These are phyloP conservation scores for Climacium dendroides DNA, from an alignment of 225 moss, liverwort and hornwort genomes.

Conservation along the genomic window DNA sequence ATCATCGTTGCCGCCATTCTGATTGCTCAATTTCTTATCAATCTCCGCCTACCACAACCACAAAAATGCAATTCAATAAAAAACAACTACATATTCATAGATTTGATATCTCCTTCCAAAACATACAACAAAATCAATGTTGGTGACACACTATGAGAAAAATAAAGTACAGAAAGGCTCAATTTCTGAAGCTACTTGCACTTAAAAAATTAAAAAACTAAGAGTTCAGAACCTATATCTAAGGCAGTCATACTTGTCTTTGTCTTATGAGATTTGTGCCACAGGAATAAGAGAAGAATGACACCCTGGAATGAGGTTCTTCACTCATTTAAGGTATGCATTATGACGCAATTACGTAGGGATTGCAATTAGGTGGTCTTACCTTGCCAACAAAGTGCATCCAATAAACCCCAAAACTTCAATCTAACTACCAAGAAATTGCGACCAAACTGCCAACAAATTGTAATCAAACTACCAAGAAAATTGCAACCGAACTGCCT, in stretches of 20 bases:
- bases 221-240: not conserved
- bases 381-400: not conserved
- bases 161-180: not conserved
- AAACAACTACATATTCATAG: not conserved
- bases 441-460: not conserved
- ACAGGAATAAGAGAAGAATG: not conserved
- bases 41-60: not conserved
- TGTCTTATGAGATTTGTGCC: not conserved
- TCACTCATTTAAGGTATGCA: not conserved
- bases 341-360: not conserved
- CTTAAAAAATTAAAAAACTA: not conserved
- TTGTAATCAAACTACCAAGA: not conserved
- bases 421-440: not conserved
- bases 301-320: not conserved
- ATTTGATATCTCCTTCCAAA: not conserved
- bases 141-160: not conserved
- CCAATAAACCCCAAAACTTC: not conserved
- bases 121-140: not conserved
- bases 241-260: not conserved
- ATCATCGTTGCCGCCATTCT: conserved; percentile 5
- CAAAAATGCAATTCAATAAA: too few relatives aligned
- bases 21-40: not conserved
- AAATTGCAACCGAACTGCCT: not conserved
- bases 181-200: not conserved
- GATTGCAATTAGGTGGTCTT: not conserved